A percentile compares a stretch with the other conserved stretches of the same genome.
These are phyloP conservation scores for Trichoderma atroviride DNA, from an alignment of 2,329 filamentous ascomycete genomes.

Conservation along the genomic window DNA sequence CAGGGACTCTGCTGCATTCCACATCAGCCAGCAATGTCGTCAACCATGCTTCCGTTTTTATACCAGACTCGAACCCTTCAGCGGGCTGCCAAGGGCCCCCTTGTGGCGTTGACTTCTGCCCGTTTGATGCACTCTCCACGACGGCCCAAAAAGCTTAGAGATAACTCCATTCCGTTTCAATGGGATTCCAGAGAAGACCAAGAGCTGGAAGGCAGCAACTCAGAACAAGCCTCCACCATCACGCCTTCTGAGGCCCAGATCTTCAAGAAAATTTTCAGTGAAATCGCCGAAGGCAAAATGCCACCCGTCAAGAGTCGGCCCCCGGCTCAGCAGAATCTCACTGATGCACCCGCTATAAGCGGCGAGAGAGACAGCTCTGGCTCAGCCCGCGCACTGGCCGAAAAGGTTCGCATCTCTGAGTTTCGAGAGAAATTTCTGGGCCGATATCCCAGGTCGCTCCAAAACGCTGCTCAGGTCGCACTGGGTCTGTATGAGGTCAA, in stretches of 20 bases:
- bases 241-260: slow-evolving; percentile 60
- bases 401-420: slow-evolving; percentile 38
- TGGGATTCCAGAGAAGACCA: slow-evolving; percentile 40
- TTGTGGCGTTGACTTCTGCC: slow-evolving; percentile 31
- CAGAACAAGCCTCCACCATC: slow-evolving; percentile 51
- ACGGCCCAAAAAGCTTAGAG: slow-evolving; percentile 28
- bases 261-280: slow-evolving; percentile 60
- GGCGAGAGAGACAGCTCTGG: background rate
- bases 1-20: background rate
- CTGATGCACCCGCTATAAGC: background rate
- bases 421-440: slow-evolving; percentile 43
- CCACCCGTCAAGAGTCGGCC: slow-evolving; percentile 35
- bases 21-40: slow-evolving; percentile 43
- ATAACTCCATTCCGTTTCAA: slow-evolving; percentile 57
- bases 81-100: slow-evolving; percentile 35
- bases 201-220: slow-evolving; percentile 18
- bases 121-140: slow-evolving; percentile 31
- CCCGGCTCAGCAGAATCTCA: slow-evolving; percentile 5
- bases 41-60: slow-evolving; percentile 65
- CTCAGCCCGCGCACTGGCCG: slow-evolving; percentile 38
- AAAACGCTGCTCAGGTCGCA: slow-evolving; percentile 44
- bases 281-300: slow-evolving; percentile 44
- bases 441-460: slow-evolving; percentile 45
- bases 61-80: slow-evolving; percentile 69
- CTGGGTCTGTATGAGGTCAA: slow-evolving; percentile 44